Evolutionary conservation across 2,329 filamentous ascomycete genomes (phyloP).

Genomic region (Alternaria postmessia): DNA sequence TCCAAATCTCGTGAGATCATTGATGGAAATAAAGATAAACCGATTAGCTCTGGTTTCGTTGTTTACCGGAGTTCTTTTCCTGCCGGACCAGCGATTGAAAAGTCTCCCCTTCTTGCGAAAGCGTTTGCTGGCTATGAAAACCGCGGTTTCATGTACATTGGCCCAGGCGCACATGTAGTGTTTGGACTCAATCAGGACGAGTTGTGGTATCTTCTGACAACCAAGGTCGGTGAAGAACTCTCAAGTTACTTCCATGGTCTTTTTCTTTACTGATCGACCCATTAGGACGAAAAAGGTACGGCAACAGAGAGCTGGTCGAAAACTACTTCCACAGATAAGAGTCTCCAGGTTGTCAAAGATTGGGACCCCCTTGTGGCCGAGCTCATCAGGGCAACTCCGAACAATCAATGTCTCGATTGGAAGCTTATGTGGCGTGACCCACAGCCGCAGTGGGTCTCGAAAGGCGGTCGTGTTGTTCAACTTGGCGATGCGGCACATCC

Average conservation of each 20-base stretch:
- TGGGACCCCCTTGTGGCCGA: slow-evolving; percentile 9
- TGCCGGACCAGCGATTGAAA: not conserved
- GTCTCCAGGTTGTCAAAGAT: slow-evolving; percentile 4
- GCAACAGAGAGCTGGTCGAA: not conserved
- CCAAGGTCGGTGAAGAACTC: too few relatives aligned
- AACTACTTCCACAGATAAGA: slow-evolving; percentile 2
- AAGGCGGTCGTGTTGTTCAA: too few relatives aligned
- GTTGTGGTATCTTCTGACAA: too few relatives aligned
- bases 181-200: not conserved
- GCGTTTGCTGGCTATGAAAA: not conserved
- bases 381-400: too few relatives aligned
- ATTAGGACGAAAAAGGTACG: not conserved
- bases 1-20: too few relatives aligned
- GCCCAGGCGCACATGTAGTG: not conserved
- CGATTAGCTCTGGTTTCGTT: slow-evolving; percentile 11
- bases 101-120: slow-evolving; percentile 11
- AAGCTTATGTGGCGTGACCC: too few relatives aligned
- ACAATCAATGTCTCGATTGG: too few relatives aligned
- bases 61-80: not conserved
- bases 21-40: not conserved
- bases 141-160: not conserved
- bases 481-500: too few relatives aligned
- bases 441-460: too few relatives aligned
- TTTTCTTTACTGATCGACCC: not conserved
- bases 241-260: too few relatives aligned